A percentile compares a stretch with the other conserved stretches of the same genome.
Conservation (phyloP, 1,284 basidiomycete species). For the Sphagnurus paluster region DNA sequence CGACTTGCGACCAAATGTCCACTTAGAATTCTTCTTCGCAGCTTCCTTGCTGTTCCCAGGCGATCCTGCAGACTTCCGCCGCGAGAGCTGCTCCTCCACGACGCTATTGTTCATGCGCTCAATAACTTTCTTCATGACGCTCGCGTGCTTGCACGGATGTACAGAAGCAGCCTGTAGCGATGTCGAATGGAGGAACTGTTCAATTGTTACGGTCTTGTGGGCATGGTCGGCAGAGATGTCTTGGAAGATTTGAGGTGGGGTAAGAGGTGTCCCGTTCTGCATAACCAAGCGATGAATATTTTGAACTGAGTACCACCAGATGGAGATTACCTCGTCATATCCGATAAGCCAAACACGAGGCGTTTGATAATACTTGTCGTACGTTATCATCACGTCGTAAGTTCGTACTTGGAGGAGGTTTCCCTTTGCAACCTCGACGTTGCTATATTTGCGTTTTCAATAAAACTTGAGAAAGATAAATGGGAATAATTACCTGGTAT, state of each 20-base stretch:
- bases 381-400: slow-evolving; percentile 99
- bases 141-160: slow-evolving; percentile 98
- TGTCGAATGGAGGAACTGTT: slow-evolving; percentile 91
- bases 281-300: slow-evolving; percentile 5
- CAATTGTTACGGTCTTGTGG: slow-evolving; percentile 98
- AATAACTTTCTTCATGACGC: slow-evolving; percentile 99
- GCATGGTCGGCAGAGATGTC: slow-evolving; percentile 98
- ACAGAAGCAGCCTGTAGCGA: slow-evolving; percentile 88
- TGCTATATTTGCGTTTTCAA: slow-evolving; percentile 33
- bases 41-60: slow-evolving; percentile 48
- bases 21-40: slow-evolving; percentile 91
- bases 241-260: slow-evolving; percentile 92
- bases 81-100: slow-evolving; percentile 72
- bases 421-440: slow-evolving; percentile 65
- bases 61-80: slow-evolving; percentile 41
- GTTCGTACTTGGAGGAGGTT: slow-evolving; percentile 95
- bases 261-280: slow-evolving; percentile 85
- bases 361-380: slow-evolving; percentile 99
- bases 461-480: background rate
- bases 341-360: slow-evolving; percentile 94
- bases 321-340: slow-evolving; percentile 84
- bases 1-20: slow-evolving; percentile 76
- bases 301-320: too few species aligned
- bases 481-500: slow-evolving; percentile 37
- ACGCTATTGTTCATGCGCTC: slow-evolving; percentile 95